Base-by-base conservation (phyloP, 2,329 filamentous ascomycete genomes). In the Ophidiomyces ophidiicola region DNA sequence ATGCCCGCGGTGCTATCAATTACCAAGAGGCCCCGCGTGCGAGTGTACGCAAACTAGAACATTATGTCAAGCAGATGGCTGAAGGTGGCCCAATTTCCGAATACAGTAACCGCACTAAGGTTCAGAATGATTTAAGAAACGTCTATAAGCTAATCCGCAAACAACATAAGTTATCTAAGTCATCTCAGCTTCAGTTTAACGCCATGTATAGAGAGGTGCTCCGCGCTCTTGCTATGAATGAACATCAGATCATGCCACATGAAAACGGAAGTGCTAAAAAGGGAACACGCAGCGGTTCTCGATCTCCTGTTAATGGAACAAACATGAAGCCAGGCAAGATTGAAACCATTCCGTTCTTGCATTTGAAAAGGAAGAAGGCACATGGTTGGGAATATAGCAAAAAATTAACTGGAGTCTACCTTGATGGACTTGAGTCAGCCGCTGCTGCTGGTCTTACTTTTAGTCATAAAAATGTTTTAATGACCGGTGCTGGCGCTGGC, bases 381-480 rank as follows among this genome's bases (percentile, higher is more conserved):
- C 82, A 94, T 55, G 88, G 88, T 45, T 98, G 90, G 90, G 87
- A 96, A 57, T 98, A 96, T 70, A 96, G 85, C 76, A 98, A 96
- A 74, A 94, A 92, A 69, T 75, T 98, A 42, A 96, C 90, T 17
- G 82, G 84, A 42, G 64, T 87, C 51, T 98, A 98, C 60, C 76
- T 98, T 23, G 85, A 94, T 58, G 86, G 85, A 46, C 67, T 98
- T 21, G 87, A 94, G 66, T 76, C 87, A 47, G 86, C 87, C 48
- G 90, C 90, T 48, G 82, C 78, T 54, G 71, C 76, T 41, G 90
- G 90, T 60, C 78, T 98, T 44, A 90, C 79, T 32, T 98, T 93
- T 70, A 76, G 86, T 58, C 85, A 82, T 66, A 96, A 94, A 71
- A 84, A 96, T 56, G 88, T 82, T 33, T 75, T 98, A 50, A 98